Evolutionary conservation across 2,329 filamentous ascomycete genomes (phyloP), one percentile per base, ranked within the genome.

Genomic region (Davidsoniella neocaledoniae): DNA sequence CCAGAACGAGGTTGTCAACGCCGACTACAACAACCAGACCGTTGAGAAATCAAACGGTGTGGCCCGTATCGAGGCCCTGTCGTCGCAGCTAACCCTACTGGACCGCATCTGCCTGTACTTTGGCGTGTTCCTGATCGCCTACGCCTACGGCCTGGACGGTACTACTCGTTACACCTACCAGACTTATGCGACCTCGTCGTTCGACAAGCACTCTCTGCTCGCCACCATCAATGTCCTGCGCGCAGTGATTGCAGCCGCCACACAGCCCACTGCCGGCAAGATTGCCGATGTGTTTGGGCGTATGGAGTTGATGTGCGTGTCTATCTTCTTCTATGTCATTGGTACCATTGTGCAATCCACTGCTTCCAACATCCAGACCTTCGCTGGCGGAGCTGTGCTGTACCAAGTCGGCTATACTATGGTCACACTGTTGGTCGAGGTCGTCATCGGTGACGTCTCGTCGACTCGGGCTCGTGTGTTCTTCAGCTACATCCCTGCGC

Each of bases 341-440:
- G 71, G 72, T 21, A 76, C 77, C 2, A 67, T 79, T 12, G 58
- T 82, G 46, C 74, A 81, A 61, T 66, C 77, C 8, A 61, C 63
- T 2, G 63, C 74, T 0, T 63, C 59, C 41, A 65, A 67, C 46
- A 64, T 79, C 7, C 58, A 68, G 37, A 62, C 66, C 1, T 81
- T 79, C 52, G 67, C 68, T 16, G 75, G 68, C 3, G 78, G 77
- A 23, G 72, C 73, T 33, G 66, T 79, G 39, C 60, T 80, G 37
- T 79, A 79, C 60, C 76, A 72, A 66, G 66, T 81, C 39, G 79
- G 79, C 45, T 81, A 78, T 58, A 81, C 78, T 9, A 69, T 69
- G 56, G 66, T 80, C 23, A 66, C 78, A 16, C 63, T 82, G 10
- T 66, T 82, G 1, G 67, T 81, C 19, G 76, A 82, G 60, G 74